phyloP scores from a whole-genome alignment of 164 flowering plant species.

The Vitis rotundifolia region DNA sequence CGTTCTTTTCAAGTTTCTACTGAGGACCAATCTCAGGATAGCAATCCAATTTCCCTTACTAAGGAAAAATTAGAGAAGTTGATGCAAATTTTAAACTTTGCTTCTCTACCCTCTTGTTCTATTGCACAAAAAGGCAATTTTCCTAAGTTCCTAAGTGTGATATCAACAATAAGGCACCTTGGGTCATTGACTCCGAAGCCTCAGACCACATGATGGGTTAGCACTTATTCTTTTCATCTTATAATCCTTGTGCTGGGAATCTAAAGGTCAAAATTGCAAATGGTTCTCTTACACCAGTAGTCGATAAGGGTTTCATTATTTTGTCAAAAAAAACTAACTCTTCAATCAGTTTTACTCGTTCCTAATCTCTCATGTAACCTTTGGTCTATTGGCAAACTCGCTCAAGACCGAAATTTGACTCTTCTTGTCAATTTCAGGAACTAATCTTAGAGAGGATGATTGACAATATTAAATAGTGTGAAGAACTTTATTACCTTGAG shows the following conservation, averaged over 20 bases:
- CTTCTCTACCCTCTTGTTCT: too few relatives aligned
- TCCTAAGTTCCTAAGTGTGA: constrained; percentile 1
- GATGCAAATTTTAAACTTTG: not conserved
- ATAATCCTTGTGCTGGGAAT: not conserved
- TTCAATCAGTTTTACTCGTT: not conserved
- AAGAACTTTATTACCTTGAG: too few relatives aligned
- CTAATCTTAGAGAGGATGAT: not conserved
- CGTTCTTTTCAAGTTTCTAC: not conserved
- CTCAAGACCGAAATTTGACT: not conserved
- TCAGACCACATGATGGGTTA: not conserved
- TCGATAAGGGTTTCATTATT: not conserved
- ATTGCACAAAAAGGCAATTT: not conserved
- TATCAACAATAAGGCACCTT: not conserved
- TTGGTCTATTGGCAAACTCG: not conserved
- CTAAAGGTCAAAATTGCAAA: not conserved
- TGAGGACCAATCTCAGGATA: not conserved
- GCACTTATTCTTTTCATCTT: not conserved
- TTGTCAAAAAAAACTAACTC: not conserved
- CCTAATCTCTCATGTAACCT: not conserved
- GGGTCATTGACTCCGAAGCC: not conserved
- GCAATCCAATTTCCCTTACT: not conserved
- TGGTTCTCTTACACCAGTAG: not conserved
- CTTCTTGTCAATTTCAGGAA: constrained; percentile 6
- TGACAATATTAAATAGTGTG: too few relatives aligned
- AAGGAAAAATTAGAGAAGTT: not conserved